Evolutionary conservation across 306 rosid genomes (phyloP), one percentile per base, ranked within the genome.

Genomic region (Pterocarpus santalinus): DNA sequence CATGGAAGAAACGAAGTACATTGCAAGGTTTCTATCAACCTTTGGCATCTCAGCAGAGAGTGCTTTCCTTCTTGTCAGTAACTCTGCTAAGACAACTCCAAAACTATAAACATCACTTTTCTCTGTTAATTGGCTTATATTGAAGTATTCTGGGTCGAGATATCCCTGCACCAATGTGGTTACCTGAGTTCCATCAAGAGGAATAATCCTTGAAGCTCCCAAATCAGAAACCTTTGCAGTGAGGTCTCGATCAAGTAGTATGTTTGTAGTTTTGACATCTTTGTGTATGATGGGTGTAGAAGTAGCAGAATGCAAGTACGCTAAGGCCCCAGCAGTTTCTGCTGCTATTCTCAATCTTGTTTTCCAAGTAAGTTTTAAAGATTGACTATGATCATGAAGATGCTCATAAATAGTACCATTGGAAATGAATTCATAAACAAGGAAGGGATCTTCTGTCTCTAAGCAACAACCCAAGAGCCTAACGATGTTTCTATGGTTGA

Each of bases 91-190:
- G 1, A 86, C 84, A 4, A 86, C 86, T 2, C 88, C 90, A 15
- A 89, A 89, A 7, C 88, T 86, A 32, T 87, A 87, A 0, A 89
- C 92, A 73, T 86, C 90, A n/a, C 91, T 88, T 15, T 88, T 88
- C 28, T 85, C 86, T 3, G 87, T 85, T 22, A 88, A 22, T 4
- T 83, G 82, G 52, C 87, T 81, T 4, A 84, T 82, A 0, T 43
- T 77, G 11, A 86, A 46, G 9, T 84, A 89, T 32, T 86, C 83
- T 0, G 90, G 88, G 38, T 87, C 86, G 0, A 87, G 61, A 38
- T 87, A 87, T 8, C 90, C 90, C 22, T 84, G 85, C 52, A 82
- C 86, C 74, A 87, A 69, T 0, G 88, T 87, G 1, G 75, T 60
- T 35, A 85, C 4, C 22, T 87, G 76, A 14, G 72, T 16, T 71